Evolutionary conservation across 2,329 filamentous ascomycete genomes (phyloP).

Genomic region (Exophiala spinifera): DNA sequence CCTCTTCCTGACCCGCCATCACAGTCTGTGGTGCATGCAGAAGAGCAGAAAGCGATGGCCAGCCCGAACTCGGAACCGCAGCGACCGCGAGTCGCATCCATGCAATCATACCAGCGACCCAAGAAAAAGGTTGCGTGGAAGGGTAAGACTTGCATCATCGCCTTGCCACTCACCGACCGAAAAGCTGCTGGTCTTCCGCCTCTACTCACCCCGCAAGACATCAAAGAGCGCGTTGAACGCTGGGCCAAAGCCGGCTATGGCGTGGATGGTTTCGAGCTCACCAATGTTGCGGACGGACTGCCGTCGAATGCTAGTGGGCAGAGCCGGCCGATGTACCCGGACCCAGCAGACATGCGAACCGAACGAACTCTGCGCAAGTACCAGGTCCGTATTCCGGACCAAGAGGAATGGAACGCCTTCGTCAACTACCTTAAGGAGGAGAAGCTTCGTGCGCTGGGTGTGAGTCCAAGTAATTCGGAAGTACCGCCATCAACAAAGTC

Average conservation of each 20-base stretch:
- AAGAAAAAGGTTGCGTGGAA: conserved; percentile 74
- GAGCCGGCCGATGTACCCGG: conserved; percentile 44
- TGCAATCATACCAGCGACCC: conserved; percentile 35
- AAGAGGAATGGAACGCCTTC: conserved; percentile 69
- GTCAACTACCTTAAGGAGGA: conserved; percentile 81
- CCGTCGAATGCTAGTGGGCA: conserved; percentile 31
- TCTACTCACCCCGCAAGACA: conserved; percentile 40
- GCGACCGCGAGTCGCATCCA: conserved; percentile 47
- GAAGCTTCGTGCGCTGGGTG: conserved; percentile 86
- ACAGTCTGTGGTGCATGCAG: conserved; percentile 4
- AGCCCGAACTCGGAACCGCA: conserved; percentile 32
- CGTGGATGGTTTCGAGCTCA: conserved; percentile 40
- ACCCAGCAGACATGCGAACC: conserved; percentile 37
- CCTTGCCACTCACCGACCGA: conserved; percentile 65
- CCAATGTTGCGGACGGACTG: conserved; percentile 10
- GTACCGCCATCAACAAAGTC: conserved; percentile 59
- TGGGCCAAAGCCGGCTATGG: conserved; percentile 46
- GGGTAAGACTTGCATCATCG: conserved; percentile 70
- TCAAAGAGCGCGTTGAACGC: conserved; percentile 38
- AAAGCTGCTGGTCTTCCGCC: conserved; percentile 52
- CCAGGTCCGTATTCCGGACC: conserved; percentile 43
- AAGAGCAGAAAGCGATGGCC: conserved; percentile 7
- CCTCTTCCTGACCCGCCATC: conserved; percentile 9
- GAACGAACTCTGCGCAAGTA: conserved; percentile 36
- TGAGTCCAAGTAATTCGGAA: conserved; percentile 74